Conservation (phyloP, 2,329 filamentous ascomycete genomes). For the Fusarium equiseti region DNA sequence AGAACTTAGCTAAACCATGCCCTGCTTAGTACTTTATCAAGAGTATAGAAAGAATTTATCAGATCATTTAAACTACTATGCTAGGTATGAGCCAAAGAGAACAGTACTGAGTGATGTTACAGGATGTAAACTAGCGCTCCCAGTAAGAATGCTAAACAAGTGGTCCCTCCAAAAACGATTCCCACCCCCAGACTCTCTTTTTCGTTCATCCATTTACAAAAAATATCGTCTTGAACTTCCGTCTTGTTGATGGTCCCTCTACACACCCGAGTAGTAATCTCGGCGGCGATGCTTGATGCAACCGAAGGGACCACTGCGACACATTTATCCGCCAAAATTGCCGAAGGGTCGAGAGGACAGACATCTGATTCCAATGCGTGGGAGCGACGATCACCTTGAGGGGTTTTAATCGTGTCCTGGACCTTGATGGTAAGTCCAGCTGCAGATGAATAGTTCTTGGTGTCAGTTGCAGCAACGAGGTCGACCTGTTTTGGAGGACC, state of each 20-base stretch:
- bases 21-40: not conserved
- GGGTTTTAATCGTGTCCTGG: not conserved
- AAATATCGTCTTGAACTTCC: not conserved
- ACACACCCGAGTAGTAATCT: not conserved
- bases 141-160: not conserved
- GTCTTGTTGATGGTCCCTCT: not conserved
- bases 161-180: not conserved
- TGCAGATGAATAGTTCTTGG: not conserved
- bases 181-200: not conserved
- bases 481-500: slow-evolving; percentile 2
- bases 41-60: not conserved
- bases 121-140: not conserved
- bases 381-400: not conserved
- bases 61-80: not conserved
- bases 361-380: not conserved
- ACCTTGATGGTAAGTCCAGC: not conserved
- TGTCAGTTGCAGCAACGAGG: not conserved
- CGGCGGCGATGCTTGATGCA: not conserved
- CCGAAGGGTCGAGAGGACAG: not conserved
- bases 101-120: not conserved
- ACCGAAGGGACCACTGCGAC: not conserved
- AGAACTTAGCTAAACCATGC: no score
- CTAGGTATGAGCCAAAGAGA: not conserved
- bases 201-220: not conserved
- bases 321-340: not conserved